phyloP scores from a whole-genome alignment of 345 rosid genomes.

The Citrus trifoliata region DNA sequence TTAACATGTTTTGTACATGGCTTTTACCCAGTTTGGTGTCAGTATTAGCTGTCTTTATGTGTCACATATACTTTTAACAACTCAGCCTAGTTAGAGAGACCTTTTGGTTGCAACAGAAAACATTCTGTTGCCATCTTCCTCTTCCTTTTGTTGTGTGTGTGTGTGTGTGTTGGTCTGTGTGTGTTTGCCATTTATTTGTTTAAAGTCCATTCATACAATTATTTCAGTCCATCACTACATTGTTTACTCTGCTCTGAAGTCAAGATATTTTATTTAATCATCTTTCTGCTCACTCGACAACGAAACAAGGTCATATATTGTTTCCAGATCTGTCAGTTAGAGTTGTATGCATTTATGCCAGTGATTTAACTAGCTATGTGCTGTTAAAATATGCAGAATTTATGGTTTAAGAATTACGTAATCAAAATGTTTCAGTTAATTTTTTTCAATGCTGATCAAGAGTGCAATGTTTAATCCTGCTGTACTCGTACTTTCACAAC shows the following conservation, averaged over 20 bases:
- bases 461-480: neutral
- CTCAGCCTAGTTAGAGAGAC: neutral
- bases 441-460: neutral
- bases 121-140: neutral
- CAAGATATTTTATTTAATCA: neutral
- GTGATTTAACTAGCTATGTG: neutral
- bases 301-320: neutral
- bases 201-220: neutral
- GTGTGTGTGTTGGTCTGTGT: no score
- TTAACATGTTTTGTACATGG: neutral
- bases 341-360: neutral
- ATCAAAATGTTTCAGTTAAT: neutral
- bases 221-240: neutral
- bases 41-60: neutral
- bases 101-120: neutral
- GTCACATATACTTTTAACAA: neutral
- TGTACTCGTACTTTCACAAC: conserved; percentile 4
- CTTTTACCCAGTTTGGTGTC: neutral
- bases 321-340: neutral
- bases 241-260: neutral
- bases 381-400: neutral
- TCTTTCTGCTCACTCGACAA: neutral
- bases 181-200: neutral
- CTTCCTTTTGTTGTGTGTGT: neutral
- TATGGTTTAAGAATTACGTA: neutral